Conservation (phyloP, 179 eudicot species). For the Silene coronaria region DNA sequence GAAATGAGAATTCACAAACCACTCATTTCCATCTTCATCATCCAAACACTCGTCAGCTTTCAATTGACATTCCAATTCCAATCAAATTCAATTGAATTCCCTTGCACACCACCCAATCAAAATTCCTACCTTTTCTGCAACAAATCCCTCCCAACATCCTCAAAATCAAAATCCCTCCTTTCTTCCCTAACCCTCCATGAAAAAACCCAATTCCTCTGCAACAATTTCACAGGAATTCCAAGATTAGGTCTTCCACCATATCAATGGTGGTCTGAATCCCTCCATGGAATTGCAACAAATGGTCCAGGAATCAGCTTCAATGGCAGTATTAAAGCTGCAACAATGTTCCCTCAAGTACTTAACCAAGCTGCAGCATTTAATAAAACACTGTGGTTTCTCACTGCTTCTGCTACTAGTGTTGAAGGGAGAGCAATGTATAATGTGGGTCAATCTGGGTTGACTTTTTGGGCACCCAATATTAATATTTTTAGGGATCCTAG, state of each 20-base stretch:
- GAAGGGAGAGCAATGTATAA: constrained; percentile 88
- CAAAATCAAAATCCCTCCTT: constrained; percentile 47
- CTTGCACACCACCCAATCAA: constrained; percentile 51
- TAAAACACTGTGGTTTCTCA: constrained; percentile 43
- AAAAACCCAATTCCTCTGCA: constrained; percentile 54
- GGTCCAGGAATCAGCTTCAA: constrained; percentile 77
- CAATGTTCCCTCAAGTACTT: constrained; percentile 72
- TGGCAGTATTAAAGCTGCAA: constrained; percentile 57
- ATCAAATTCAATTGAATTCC: constrained; percentile 29
- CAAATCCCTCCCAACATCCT: constrained; percentile 35
- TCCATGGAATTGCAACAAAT: constrained; percentile 71
- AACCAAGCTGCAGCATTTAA: constrained; percentile 63
- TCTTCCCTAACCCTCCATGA: constrained; percentile 58
- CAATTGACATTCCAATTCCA: constrained; percentile 12
- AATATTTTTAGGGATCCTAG: constrained; percentile 93
- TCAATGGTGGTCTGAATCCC: constrained; percentile 94
- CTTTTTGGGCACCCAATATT: constrained; percentile 87
- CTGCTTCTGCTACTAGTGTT: constrained; percentile 51
- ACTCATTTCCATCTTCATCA: not conserved
- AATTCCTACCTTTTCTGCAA: constrained; percentile 61
- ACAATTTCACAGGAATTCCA: constrained; percentile 54
- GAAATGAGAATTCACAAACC: too few relatives aligned
- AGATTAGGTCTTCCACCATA: constrained; percentile 61
- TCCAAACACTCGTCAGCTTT: not conserved
- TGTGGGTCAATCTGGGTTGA: constrained; percentile 76